Evolutionary conservation across 2,329 filamentous ascomycete species (phyloP).

Genomic region (Talaromyces sp.): DNA sequence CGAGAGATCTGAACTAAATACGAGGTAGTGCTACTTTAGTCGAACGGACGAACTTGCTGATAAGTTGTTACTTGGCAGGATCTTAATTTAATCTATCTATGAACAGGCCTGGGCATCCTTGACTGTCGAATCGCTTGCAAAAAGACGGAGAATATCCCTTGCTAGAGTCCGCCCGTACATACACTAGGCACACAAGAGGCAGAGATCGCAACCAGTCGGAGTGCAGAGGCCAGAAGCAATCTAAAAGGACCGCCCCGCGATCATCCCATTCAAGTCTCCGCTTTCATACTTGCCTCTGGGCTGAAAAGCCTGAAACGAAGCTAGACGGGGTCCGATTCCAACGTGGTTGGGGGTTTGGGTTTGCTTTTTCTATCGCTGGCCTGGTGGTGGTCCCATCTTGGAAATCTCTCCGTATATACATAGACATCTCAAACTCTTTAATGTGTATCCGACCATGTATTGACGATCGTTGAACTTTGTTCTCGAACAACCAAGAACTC

Average conservation of each 20-base stretch:
- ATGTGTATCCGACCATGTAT: background rate
- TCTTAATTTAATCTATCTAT: background rate
- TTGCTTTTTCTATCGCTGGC: background rate
- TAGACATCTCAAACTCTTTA: background rate
- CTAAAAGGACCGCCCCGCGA: background rate
- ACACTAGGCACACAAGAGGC: background rate
- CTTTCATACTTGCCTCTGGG: conserved; percentile 3
- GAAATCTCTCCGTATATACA: background rate
- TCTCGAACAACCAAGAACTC: background rate
- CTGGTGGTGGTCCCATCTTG: background rate
- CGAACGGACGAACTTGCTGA: background rate
- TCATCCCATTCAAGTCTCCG: conserved; percentile 5
- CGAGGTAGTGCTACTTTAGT: background rate
- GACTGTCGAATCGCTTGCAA: background rate
- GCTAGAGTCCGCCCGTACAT: conserved; percentile 3
- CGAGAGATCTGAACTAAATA: conserved; percentile 3
- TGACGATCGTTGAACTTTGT: background rate
- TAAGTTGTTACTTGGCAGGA: background rate
- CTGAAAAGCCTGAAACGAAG: conserved; percentile 5
- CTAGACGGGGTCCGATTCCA: background rate
- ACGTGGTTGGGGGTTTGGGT: background rate
- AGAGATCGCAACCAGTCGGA: background rate
- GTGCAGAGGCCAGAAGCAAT: background rate
- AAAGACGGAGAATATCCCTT: background rate
- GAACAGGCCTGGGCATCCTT: background rate